Percentiles rank a stretch among this genome's conserved stretches.
Conservation (phyloP, 805 yeast species). For the Saccharomyces jurei region DNA sequence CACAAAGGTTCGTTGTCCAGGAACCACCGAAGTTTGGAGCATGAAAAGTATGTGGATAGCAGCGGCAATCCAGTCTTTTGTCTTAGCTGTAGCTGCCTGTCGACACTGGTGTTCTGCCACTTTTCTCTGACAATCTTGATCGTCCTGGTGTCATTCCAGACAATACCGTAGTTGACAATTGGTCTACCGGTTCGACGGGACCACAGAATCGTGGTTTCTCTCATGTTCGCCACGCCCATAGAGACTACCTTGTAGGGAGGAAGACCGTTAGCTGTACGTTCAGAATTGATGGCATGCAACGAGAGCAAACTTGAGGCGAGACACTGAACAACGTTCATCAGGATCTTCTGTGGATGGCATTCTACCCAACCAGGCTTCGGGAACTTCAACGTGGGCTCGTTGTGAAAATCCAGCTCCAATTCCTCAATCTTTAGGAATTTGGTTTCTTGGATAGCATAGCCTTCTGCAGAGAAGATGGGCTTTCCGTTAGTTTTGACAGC, state of each 20-base stretch:
- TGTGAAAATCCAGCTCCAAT: constrained; percentile 22
- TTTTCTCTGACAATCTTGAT: constrained; percentile 58
- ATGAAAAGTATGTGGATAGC: constrained; percentile 78
- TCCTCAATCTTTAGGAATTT: constrained; percentile 59
- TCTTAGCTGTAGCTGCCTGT: constrained; percentile 48
- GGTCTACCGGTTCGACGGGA: constrained; percentile 75
- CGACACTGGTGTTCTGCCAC: constrained; percentile 44
- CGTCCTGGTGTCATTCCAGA: constrained; percentile 94
- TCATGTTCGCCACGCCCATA: constrained; percentile 89
- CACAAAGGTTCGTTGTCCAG: constrained; percentile 68
- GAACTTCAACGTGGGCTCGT: constrained; percentile 64
- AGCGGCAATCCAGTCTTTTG: constrained; percentile 76
- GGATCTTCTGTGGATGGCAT: constrained; percentile 77
- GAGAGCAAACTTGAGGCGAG: constrained; percentile 55
- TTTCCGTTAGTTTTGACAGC: constrained; percentile 2
- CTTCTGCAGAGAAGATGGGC: constrained; percentile 66
- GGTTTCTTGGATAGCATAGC: constrained; percentile 56
- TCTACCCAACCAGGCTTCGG: constrained; percentile 92
- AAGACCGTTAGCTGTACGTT: constrained; percentile 35
- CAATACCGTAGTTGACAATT: constrained; percentile 73
- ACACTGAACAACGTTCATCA: constrained; percentile 68
- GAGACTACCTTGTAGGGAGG: constrained; percentile 57
- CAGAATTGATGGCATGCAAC: constrained; percentile 49
- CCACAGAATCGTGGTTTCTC: constrained; percentile 92
- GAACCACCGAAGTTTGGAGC: constrained; percentile 83